Conservation (phyloP, 208 protist genomes). For the Tritrichomonas musculus region DNA sequence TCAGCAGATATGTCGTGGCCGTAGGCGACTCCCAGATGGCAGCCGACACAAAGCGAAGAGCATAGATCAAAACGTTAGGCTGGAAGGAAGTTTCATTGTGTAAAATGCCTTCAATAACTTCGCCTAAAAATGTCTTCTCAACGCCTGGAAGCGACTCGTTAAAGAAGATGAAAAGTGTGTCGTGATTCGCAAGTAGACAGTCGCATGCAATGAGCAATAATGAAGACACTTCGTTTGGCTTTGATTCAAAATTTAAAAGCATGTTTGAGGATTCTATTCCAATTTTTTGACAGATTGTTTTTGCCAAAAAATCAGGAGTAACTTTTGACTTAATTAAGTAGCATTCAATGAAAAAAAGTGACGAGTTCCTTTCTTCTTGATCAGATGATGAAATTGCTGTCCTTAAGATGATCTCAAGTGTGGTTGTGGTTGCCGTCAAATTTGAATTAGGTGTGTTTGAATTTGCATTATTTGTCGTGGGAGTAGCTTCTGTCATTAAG, state of each 20-base stretch:
- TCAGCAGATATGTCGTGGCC: neutral
- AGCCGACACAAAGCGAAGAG: neutral
- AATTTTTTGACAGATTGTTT: neutral
- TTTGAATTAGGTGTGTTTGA: no score
- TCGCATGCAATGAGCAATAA: neutral
- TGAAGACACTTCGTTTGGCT: neutral
- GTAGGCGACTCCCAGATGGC: neutral
- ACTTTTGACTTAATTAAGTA: neutral
- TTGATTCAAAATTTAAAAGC: neutral
- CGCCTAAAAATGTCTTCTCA: neutral
- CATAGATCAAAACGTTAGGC: neutral
- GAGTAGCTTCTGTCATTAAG: neutral
- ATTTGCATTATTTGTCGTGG: no score
- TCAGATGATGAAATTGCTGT: neutral
- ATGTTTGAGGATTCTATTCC: neutral
- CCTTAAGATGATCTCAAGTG: neutral
- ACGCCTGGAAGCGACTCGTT: neutral
- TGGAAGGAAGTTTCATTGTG: neutral
- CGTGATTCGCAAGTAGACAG: neutral
- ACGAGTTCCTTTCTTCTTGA: neutral
- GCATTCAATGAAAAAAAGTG: neutral
- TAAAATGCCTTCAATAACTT: neutral
- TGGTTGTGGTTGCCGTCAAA: no score
- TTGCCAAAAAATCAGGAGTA: neutral
- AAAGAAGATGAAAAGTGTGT: neutral